Evolutionary conservation across 331 rosid genomes (phyloP).

Genomic region (Rosa hybrid): DNA sequence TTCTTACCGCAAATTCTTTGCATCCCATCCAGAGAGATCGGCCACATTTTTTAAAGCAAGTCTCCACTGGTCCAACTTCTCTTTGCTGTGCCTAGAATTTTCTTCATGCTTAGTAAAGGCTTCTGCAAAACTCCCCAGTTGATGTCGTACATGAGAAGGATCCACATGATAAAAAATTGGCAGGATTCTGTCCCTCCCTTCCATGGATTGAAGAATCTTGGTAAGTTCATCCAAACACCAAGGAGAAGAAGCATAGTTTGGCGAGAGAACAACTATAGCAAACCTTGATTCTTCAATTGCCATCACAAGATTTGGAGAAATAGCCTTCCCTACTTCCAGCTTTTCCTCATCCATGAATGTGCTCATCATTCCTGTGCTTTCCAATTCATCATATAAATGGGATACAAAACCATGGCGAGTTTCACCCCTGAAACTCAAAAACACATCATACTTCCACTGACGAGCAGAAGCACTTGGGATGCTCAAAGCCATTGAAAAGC

Average conservation of each 20-base stretch:
- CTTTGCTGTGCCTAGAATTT: neutral
- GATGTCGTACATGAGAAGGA: slow-evolving; percentile 15
- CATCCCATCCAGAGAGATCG: slow-evolving; percentile 43
- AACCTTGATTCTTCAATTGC: slow-evolving; percentile 8
- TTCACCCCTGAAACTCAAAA: slow-evolving; percentile 13
- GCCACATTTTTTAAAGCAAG: slow-evolving; percentile 33
- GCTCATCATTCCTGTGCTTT: neutral
- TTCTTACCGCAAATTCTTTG: neutral
- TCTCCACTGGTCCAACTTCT: slow-evolving; percentile 32
- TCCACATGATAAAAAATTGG: neutral
- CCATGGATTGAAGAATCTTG: neutral
- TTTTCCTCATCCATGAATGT: neutral
- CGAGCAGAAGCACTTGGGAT: neutral
- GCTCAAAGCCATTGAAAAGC: neutral
- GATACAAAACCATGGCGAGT: neutral
- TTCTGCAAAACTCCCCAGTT: neutral
- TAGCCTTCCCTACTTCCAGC: neutral
- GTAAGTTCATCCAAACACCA: slow-evolving; percentile 8
- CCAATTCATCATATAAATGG: neutral
- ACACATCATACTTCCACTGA: slow-evolving; percentile 6
- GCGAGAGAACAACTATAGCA: neutral
- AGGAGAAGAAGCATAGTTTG: neutral
- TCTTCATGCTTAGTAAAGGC: slow-evolving; percentile 4
- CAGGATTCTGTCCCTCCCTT: neutral
- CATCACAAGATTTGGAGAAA: neutral